Conservation (phyloP, 2,329 filamentous ascomycete genomes). For the Cladophialophora yegresii region DNA sequence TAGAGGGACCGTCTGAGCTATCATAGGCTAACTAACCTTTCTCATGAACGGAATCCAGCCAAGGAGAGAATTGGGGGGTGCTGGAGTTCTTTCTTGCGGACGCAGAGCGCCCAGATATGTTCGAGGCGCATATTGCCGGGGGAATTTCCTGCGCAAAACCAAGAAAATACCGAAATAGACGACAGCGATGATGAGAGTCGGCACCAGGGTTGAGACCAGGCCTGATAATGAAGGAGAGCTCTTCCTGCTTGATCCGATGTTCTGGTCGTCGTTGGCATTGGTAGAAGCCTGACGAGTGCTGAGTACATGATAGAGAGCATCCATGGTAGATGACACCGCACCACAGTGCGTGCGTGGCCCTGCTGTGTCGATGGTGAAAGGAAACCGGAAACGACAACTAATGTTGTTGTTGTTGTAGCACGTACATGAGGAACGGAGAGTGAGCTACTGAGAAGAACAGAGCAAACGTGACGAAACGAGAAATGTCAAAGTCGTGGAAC, state of each 20-base stretch:
- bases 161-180: constrained; percentile 54
- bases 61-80: constrained; percentile 62
- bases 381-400: not conserved
- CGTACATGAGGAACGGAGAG: not conserved
- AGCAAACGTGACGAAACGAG: not conserved
- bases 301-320: constrained; percentile 19
- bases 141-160: constrained; percentile 52
- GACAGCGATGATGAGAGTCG: constrained; percentile 49
- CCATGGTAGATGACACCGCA: constrained; percentile 16
- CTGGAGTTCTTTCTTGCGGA: constrained; percentile 58
- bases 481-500: not conserved
- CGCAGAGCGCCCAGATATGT: constrained; percentile 58
- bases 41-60: constrained; percentile 70
- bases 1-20: not conserved
- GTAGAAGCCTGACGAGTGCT: constrained; percentile 18
- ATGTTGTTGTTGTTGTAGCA: not conserved
- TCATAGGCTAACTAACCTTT: constrained; percentile 51
- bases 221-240: constrained; percentile 47
- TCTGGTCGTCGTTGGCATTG: constrained; percentile 37
- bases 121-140: constrained; percentile 57
- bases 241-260: constrained; percentile 37
- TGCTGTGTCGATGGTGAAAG: not conserved
- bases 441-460: not conserved
- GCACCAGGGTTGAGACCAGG: constrained; percentile 53
- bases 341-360: not conserved